Percentiles rank a stretch among this genome's conserved stretches.
These are phyloP conservation scores for Geranium rotundifolium DNA, from an alignment of 345 rosid species.

Conservation along the genomic window DNA sequence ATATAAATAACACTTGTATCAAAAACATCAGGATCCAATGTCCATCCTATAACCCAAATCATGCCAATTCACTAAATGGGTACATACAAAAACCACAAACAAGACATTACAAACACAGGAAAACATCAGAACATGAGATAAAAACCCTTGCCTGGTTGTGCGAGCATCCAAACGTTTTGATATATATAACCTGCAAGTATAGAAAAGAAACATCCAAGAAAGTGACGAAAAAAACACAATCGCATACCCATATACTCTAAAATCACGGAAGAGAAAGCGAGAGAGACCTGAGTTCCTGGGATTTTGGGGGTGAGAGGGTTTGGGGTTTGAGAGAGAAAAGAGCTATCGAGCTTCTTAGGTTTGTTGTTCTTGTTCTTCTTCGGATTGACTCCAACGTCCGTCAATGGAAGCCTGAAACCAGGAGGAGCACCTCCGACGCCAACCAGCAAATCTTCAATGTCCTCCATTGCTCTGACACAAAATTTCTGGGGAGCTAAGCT, in stretches of 20 bases:
- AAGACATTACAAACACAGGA: not conserved
- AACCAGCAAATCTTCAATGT: slow-evolving; percentile 68
- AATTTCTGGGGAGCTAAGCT: not conserved
- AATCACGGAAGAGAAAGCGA: slow-evolving; percentile 3
- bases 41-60: not conserved
- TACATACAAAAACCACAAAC: not conserved
- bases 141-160: slow-evolving; percentile 66
- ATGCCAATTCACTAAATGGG: not conserved
- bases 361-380: slow-evolving; percentile 31
- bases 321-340: slow-evolving; percentile 14
- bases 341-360: slow-evolving; percentile 10
- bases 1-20: not conserved
- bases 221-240: not conserved
- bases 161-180: slow-evolving; percentile 94
- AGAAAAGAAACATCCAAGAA: slow-evolving; percentile 1
- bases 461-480: slow-evolving; percentile 40
- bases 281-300: slow-evolving; percentile 72
- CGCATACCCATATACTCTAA: not conserved
- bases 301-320: slow-evolving; percentile 31
- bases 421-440: slow-evolving; percentile 42
- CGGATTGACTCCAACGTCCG: slow-evolving; percentile 40
- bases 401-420: slow-evolving; percentile 62
- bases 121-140: not conserved
- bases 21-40: not conserved
- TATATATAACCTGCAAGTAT: slow-evolving; percentile 46